These are phyloP conservation scores for Globisporangium nagaii DNA, from an alignment of 352 stramenopile genomes.

Conservation along the genomic window DNA sequence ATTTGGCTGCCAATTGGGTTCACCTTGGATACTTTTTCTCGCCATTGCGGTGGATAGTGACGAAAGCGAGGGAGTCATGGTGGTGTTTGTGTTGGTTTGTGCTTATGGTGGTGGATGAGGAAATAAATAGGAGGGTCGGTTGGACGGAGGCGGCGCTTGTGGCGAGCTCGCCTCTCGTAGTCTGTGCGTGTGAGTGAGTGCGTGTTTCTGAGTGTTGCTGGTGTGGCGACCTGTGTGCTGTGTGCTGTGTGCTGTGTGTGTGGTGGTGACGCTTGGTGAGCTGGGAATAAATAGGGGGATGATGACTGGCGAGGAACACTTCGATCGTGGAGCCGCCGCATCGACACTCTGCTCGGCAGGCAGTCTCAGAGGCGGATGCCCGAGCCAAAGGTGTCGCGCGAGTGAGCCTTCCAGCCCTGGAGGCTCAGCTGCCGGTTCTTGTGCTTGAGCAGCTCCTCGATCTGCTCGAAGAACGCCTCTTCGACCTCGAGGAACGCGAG, in stretches of 20 bases:
- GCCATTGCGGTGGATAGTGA: not conserved
- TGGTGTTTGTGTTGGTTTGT: not conserved
- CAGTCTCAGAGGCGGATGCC: slow-evolving; percentile 62
- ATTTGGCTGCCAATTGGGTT: too few species aligned
- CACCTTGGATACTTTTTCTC: not conserved
- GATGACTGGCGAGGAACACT: too few species aligned
- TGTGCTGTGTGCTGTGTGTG: too few species aligned
- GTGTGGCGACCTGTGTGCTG: too few species aligned
- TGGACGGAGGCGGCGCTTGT: too few species aligned
- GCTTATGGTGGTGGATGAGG: not conserved
- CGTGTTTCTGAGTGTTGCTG: too few species aligned
- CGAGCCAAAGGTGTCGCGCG: slow-evolving; percentile 67
- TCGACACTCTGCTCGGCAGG: too few species aligned
- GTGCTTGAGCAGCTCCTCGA: slow-evolving; percentile 55
- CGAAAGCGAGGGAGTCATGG: not conserved
- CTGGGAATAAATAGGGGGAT: too few species aligned
- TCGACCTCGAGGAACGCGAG: slow-evolving; percentile 75
- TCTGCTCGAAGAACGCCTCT: slow-evolving; percentile 62
- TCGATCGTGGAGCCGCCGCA: too few species aligned
- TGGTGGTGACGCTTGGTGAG: too few species aligned
- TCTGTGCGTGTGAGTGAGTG: too few species aligned
- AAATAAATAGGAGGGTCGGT: not conserved
- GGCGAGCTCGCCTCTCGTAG: too few species aligned
- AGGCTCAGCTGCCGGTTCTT: slow-evolving; percentile 69
- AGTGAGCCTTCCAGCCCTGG: slow-evolving; percentile 73